phyloP scores from a whole-genome alignment of 2,329 filamentous ascomycete genomes.

The Cadophora luteo-olivacea region DNA sequence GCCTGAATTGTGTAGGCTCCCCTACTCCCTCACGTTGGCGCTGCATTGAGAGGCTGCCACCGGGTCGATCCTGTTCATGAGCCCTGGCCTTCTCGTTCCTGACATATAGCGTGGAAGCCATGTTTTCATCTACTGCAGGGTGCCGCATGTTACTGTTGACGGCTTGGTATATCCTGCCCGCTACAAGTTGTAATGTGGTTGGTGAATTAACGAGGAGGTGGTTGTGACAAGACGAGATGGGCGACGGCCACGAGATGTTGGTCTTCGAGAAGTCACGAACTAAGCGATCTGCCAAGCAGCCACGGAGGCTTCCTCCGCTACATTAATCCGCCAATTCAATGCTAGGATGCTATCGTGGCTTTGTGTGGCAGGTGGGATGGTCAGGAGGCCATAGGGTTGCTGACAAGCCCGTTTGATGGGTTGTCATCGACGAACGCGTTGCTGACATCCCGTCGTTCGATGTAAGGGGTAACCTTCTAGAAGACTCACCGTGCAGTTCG shows the following conservation, averaged over 20 bases:
- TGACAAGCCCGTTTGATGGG: no score
- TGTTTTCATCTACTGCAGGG: background rate
- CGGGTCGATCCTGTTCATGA: background rate
- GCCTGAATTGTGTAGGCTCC: background rate
- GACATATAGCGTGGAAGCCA: background rate
- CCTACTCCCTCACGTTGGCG: background rate
- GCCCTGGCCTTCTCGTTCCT: background rate
- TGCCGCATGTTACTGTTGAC: background rate
- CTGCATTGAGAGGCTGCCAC: background rate
- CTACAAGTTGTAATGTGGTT: background rate
- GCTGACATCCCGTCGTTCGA: no score
- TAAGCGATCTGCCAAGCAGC: background rate
- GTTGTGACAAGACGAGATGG: background rate
- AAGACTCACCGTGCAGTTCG: background rate
- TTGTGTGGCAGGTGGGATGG: background rate
- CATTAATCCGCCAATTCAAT: background rate
- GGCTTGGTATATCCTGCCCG: background rate
- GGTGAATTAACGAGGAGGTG: background rate
- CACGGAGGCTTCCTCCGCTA: background rate
- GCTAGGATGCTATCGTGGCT: background rate
- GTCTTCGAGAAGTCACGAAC: constrained; percentile 1
- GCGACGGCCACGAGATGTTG: background rate
- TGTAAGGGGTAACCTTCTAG: constrained; percentile 13
- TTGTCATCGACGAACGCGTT: no score
- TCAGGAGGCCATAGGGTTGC: background rate